A percentile compares a stretch with the other conserved stretches of the same genome.
Conservation (phyloP, 1,284 basidiomycete species). For the Phellinidium pouzarii region DNA sequence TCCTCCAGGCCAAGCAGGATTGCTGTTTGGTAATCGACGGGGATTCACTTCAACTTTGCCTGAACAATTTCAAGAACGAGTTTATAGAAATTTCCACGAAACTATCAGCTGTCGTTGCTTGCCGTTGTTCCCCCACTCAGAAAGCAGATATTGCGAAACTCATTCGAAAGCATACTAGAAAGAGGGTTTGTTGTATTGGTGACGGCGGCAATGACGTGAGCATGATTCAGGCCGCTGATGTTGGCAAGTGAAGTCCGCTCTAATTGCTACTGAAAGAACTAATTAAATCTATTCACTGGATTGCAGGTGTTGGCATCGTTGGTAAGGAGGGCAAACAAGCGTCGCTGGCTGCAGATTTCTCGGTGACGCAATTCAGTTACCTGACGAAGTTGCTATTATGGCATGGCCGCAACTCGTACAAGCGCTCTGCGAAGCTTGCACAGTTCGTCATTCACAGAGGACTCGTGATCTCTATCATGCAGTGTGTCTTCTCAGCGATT, state of each 20-base stretch:
- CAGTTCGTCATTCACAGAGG: constrained; percentile 99
- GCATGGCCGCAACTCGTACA: constrained; percentile 98
- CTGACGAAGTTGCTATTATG: constrained; percentile 94
- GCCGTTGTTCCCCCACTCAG: constrained; percentile 96
- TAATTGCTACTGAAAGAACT: no score
- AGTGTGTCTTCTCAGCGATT: constrained; percentile 94
- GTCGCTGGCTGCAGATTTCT: constrained; percentile 96
- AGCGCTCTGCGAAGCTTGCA: constrained; percentile 93
- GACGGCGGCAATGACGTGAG: constrained; percentile 94
- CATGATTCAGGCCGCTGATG: constrained; percentile 94
- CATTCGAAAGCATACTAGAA: constrained; percentile 85
- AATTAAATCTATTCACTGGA: constrained; percentile 3
- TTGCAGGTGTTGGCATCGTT: constrained; percentile 88
- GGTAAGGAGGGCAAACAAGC: constrained; percentile 99
- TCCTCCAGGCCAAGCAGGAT: constrained; percentile 90
- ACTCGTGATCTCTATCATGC: constrained; percentile 96
- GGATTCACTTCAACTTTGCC: constrained; percentile 88
- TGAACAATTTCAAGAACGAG: constrained; percentile 86
- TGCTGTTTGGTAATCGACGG: constrained; percentile 99
- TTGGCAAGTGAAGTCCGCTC: constrained; percentile 73
- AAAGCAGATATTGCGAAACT: constrained; percentile 96
- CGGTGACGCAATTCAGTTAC: constrained; percentile 92
- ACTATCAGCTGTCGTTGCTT: constrained; percentile 93
- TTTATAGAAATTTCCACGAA: constrained; percentile 97
- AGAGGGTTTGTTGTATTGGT: constrained; percentile 96